A percentile compares a stretch with the other conserved stretches of the same genome.
Evolutionary conservation across 805 yeast species (phyloP).

Genomic region (Monosporozyma yasuniensis): DNA sequence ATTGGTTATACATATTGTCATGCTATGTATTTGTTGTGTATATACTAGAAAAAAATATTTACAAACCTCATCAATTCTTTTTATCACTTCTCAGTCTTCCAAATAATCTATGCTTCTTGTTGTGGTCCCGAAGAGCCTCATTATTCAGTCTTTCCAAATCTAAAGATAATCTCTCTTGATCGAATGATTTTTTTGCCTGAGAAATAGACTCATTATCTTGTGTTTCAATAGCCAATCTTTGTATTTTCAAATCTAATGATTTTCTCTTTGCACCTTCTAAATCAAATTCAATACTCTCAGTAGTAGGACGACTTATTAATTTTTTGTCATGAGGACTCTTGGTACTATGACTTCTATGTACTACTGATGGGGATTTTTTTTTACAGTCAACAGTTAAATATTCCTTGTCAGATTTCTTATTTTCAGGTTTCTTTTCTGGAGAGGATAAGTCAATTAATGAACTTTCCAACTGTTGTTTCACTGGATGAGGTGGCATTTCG

Average conservation of each 20-base stretch:
- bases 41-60: not conserved
- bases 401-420: not conserved
- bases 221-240: constrained; percentile 7
- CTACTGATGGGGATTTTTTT: not conserved
- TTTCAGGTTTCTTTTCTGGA: not conserved
- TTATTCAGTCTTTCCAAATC: constrained; percentile 24
- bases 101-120: constrained; percentile 24
- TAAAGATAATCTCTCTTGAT: constrained; percentile 24
- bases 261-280: constrained; percentile 14
- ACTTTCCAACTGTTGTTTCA: constrained; percentile 2
- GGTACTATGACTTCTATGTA: constrained; percentile 2
- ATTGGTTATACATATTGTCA: not conserved
- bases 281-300: constrained; percentile 24
- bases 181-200: constrained; percentile 12
- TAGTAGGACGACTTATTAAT: constrained; percentile 15
- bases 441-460: constrained; percentile 2
- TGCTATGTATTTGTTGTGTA: not conserved
- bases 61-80: constrained; percentile 3
- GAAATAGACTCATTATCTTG: not conserved
- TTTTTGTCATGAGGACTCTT: not conserved
- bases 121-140: constrained; percentile 15
- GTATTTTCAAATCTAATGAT: constrained; percentile 23
- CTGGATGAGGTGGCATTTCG: constrained; percentile 14
- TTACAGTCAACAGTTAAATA: not conserved
- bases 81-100: constrained; percentile 24